Evolutionary conservation across 371 early-diverging fungal genomes (phyloP).

Genomic region (Capniomyces stellatus): DNA sequence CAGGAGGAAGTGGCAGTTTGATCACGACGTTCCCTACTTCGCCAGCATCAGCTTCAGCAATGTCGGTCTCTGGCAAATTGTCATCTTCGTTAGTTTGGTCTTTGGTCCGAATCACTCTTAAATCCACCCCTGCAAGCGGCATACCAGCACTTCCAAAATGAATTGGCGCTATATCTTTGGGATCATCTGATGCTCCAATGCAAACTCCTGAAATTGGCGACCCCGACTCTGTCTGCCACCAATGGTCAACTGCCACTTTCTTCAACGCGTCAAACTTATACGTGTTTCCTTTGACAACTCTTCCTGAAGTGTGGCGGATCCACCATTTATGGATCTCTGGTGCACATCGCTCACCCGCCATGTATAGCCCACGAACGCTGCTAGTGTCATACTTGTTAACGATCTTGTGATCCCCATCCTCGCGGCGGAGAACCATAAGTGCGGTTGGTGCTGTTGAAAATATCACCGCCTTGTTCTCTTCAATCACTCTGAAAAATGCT

Average conservation of each 20-base stretch:
- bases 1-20: conserved; percentile 65
- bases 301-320: conserved; percentile 14
- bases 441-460: conserved; percentile 91
- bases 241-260: conserved; percentile 41
- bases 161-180: conserved; percentile 21
- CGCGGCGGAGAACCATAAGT: conserved; percentile 63
- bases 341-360: conserved; percentile 84
- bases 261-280: not conserved
- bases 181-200: conserved; percentile 29
- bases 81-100: conserved; percentile 29
- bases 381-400: conserved; percentile 31
- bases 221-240: conserved; percentile 92
- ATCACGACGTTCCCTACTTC: conserved; percentile 57
- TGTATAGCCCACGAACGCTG: conserved; percentile 48
- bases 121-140: conserved; percentile 56
- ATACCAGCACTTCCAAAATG: conserved; percentile 46
- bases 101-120: conserved; percentile 32
- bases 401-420: conserved; percentile 42
- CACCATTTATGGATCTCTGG: conserved; percentile 33
- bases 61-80: conserved; percentile 6
- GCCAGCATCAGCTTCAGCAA: conserved; percentile 23
- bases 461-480: conserved; percentile 55
- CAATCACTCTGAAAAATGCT: conserved; percentile 59
- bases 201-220: conserved; percentile 57
- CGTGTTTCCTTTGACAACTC: conserved; percentile 5